Conservation (phyloP, 176 grass and related monocot species). For the Canna indica region DNA sequence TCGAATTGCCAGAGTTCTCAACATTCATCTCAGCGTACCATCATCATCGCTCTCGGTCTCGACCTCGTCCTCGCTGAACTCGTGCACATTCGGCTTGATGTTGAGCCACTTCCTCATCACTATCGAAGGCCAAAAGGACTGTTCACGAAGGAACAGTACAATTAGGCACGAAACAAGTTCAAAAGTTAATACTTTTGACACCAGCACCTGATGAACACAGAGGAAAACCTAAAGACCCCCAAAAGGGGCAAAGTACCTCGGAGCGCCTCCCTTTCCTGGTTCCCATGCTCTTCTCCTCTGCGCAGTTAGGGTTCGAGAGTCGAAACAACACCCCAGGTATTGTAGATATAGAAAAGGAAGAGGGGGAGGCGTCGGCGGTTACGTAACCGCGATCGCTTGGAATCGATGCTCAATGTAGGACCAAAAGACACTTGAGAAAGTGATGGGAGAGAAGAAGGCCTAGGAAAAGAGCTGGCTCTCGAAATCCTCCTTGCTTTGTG, state of each 20-base stretch:
- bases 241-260: slow-evolving; percentile 15
- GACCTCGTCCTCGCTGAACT: slow-evolving; percentile 69
- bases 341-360: not conserved
- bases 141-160: not conserved
- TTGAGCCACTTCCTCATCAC: slow-evolving; percentile 67
- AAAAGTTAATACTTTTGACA: slow-evolving; percentile 8
- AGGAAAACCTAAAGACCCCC: slow-evolving; percentile 3
- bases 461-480: not conserved
- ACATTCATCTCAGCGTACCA: slow-evolving; percentile 9
- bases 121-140: slow-evolving; percentile 51
- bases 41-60: slow-evolving; percentile 48
- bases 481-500: not conserved
- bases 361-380: not conserved
- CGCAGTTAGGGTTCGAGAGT: not conserved
- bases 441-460: not conserved
- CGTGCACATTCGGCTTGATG: slow-evolving; percentile 57
- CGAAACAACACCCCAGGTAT: not conserved
- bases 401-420: not conserved
- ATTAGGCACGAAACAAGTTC: not conserved
- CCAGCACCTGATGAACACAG: not conserved
- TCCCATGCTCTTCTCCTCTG: slow-evolving; percentile 26
- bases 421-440: not conserved
- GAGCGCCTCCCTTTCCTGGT: slow-evolving; percentile 35
- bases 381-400: not conserved
- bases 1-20: not conserved